Base-by-base conservation (phyloP, 805 yeast species). In the Myxozyma mucilagina region DNA sequence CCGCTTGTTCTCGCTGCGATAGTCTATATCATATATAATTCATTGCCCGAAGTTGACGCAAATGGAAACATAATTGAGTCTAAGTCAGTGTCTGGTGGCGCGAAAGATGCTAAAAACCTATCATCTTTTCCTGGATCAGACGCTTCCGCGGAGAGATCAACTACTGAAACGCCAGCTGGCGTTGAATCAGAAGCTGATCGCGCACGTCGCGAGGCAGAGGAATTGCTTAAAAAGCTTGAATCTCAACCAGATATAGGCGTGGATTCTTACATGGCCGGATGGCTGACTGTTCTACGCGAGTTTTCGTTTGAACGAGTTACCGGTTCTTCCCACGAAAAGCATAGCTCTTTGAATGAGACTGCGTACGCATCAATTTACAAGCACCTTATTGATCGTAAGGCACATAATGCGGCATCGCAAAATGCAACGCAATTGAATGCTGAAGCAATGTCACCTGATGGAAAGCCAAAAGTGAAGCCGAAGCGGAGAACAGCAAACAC, bases 201-300 rank as follows among this genome's bases (percentile, higher is more conserved):
- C 8, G 73, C 76, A 53, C 76, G 76, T 47, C 74, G 76, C 5
- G 68, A 73, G 2, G 74, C 86, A 54, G 84, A 81, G 64, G 84
- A 86, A 3, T 88, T 88, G 0, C 85, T 82, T 18, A 48, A 52
- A 31, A 42, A 58, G 61, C 69, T 87, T n/a, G 85, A 86, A 59
- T 92, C 88, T 67, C 73, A 75, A 11, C 74, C 76, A 43, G 77
- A 79, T n/a, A 72, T 82, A 0, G 96, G 94, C 2, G 82, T 87
- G 0, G 83, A 84, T 31, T 81, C 90, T 0, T 80, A 80, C 58
- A 67, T 61, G 70, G 76, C 83, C 10, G 97, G 96, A 8, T 89
- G 96, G 96, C 75, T 90, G 1, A 83, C 87, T 1, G 92, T 92
- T n/a, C 88, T 96, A 0, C 85, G 84, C 62, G 93, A 88, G 66